Percentiles rank a stretch among this genome's conserved stretches.
These are phyloP conservation scores for Solanum hybrid DNA, from an alignment of 305 asterid genomes.

Conservation along the genomic window DNA sequence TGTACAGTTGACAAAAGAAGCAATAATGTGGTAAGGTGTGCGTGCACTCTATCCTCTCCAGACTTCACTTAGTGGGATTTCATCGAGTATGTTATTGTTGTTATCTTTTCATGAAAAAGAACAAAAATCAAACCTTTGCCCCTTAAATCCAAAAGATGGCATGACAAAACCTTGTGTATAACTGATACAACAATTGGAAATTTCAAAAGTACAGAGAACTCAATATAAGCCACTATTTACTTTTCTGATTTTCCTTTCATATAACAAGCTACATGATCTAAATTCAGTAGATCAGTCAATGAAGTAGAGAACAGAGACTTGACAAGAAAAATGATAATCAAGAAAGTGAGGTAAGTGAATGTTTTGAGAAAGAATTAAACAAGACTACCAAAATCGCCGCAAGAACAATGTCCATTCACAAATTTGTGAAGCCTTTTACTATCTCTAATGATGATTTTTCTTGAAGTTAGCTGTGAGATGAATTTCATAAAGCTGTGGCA, in stretches of 20 bases:
- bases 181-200: neutral
- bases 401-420: conserved; percentile 58
- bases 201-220: neutral
- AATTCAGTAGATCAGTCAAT: neutral
- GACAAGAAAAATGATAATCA: neutral
- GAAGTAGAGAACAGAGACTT: neutral
- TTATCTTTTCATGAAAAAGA: neutral
- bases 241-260: neutral
- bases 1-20: neutral
- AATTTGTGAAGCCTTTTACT: conserved; percentile 52
- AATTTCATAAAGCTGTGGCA: conserved; percentile 68
- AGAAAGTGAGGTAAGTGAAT: neutral
- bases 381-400: conserved; percentile 72
- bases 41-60: neutral
- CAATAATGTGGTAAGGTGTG: neutral
- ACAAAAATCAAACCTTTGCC: neutral
- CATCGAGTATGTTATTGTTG: neutral
- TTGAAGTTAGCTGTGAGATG: conserved; percentile 28
- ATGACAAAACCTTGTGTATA: neutral
- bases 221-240: neutral
- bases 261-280: neutral
- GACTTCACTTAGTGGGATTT: neutral
- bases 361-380: conserved; percentile 17
- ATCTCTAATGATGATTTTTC: conserved; percentile 44
- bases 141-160: neutral